Conservation (phyloP, 1,284 basidiomycete species). For the Gomphus sp. region DNA sequence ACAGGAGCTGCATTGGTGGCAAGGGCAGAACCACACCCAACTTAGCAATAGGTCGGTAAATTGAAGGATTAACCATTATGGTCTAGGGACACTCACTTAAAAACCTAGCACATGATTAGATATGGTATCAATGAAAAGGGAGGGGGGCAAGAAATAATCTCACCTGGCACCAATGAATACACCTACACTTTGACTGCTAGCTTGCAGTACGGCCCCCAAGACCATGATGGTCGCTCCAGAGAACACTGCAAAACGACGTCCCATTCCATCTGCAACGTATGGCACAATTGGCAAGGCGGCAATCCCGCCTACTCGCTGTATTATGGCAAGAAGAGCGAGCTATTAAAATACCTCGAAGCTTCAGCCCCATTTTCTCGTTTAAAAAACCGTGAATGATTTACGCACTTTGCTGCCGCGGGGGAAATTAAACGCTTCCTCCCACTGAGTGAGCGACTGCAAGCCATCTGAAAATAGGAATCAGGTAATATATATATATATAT, state of each 20-base stretch:
- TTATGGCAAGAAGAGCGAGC: slow-evolving; percentile 19
- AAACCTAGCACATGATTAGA: not conserved
- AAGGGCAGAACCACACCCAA: slow-evolving; percentile 26
- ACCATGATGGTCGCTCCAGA: slow-evolving; percentile 21
- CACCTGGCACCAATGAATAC: slow-evolving; percentile 25
- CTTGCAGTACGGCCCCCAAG: slow-evolving; percentile 20
- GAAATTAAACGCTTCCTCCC: slow-evolving; percentile 29
- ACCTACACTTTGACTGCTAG: slow-evolving; percentile 20
- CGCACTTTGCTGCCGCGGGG: slow-evolving; percentile 22
- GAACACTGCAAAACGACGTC: slow-evolving; percentile 20
- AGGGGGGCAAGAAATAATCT: not conserved
- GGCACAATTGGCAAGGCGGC: slow-evolving; percentile 21
- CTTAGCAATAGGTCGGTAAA: slow-evolving; percentile 5
- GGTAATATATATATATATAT: not conserved
- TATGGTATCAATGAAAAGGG: not conserved
- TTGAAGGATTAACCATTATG: not conserved
- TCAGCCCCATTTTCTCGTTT: not conserved
- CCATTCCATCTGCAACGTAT: slow-evolving; percentile 21
- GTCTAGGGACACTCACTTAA: not conserved
- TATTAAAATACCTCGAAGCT: not conserved
- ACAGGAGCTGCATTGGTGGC: slow-evolving; percentile 20
- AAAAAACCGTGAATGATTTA: not conserved
- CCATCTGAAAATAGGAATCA: slow-evolving; percentile 21
- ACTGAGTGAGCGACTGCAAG: slow-evolving; percentile 30
- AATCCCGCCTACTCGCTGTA: slow-evolving; percentile 20